Evolutionary conservation across 2,329 filamentous ascomycete species (phyloP), one percentile per base, ranked within the genome.

Genomic region (Cercospora sojina): DNA sequence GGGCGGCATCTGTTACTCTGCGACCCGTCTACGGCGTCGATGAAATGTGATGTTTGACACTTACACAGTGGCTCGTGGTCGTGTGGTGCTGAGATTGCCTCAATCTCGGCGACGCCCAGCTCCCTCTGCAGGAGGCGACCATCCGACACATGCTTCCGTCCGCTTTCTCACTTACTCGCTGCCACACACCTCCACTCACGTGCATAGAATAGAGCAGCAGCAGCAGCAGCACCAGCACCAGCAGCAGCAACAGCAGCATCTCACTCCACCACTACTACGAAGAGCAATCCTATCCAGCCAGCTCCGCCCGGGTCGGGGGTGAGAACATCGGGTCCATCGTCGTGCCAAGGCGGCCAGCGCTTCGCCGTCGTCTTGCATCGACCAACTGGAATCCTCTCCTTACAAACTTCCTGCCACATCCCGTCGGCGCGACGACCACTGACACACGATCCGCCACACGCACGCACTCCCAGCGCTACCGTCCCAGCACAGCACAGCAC

Each of bases 111-210:
- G 29, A 25, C 20, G 29, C 56, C 29, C 29, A 59, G 56, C 56
- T 32, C 56, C 18, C 56, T 32, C n/a, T 59, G 56, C 55, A 59
- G 56, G 56, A 59, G 56, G 31, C 53, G 56, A 59, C 25, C 20
- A 59, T 20, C n/a, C 38, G 32, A 49, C 43, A 23, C 43, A 23
- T 25, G 55, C 29, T 32, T 58, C 29, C 25, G 25, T 31, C 55
- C 29, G 25, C 29, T 29, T 20, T 25, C 41, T 18, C 53, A 18
- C 25, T 27, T 56, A 18, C 53, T 56, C 25, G 25, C 53, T 56
- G 56, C 20, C 31, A 38, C 27, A 31, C 29, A 32, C 20, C n/a
- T 20, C 31, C 23, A 31, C 29, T 58, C 56, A 32, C 56, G 56
- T 58, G 56, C 56, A 38, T 41, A 32, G 31, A 23, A 32, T 58